Evolutionary conservation across 148 eudicot species (phyloP), one percentile per base, ranked within the genome.

Genomic region (Pharnaceum exiguum): DNA sequence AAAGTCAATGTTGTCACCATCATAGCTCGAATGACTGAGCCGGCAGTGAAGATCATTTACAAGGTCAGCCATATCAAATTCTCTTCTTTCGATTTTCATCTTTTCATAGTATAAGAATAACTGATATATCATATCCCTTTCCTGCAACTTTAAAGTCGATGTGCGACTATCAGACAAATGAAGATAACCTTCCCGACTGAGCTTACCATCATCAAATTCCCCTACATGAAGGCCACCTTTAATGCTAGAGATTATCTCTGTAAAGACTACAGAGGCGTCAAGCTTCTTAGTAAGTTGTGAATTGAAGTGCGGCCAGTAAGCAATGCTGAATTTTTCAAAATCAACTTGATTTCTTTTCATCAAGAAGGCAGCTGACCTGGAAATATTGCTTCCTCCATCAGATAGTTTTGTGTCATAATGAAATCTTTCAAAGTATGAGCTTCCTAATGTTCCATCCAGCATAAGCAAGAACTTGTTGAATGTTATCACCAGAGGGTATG

Each of bases 191-290:
- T 79, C 74, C 25, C 48, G 39, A 31, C 76, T 74, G 46, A 75
- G 66, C 54, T 65, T 81, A 38, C 73, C 59, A 46, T 76, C 75
- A 39, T 24, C 45, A 13, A 63, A 47, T 30, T 53, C 77, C 4
- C 79, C 81, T 0, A 30, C 79, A 33, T 59, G 71, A 4, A 74
- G 54, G 5, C 87, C 82, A 49, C 89, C 90, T 79, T 87, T 87
- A 33, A 87, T 87, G 57, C 77, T 60, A 42, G 95, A 87, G 54
- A 84, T 81, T 68, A 87, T 84, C 68, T 84, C 95, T 12, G 82
- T 87, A 50, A 70, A 84, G 18, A 84, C 88, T 68, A 74, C 66
- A 4, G 90, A 84, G 58, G 90, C 63, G 64, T 87, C 95, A 25
- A 84, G 88, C 55, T 62, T 71, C 70, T 82, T 87, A 5, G 74